phyloP scores from a whole-genome alignment of 2,329 filamentous ascomycete genomes.

The Nigrograna mackinnonii region DNA sequence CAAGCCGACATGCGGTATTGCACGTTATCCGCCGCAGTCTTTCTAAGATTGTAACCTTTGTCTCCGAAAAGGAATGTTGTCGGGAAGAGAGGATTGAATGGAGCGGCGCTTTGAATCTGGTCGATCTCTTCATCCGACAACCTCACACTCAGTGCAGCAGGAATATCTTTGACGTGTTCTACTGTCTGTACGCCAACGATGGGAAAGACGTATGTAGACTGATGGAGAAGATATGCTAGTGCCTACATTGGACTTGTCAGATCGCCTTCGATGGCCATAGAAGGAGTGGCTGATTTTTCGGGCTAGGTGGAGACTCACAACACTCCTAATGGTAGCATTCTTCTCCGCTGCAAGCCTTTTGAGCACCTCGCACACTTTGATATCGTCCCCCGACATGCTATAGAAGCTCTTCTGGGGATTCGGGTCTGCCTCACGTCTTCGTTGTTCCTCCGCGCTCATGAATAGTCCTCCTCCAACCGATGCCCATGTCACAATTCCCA shows the following conservation, averaged over 20 bases:
- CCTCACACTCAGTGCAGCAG: conserved; percentile 65
- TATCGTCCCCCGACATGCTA: background rate
- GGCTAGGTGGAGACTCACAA: background rate
- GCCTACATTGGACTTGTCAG: conserved; percentile 3
- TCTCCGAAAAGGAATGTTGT: background rate
- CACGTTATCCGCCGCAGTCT: background rate
- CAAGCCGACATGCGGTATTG: background rate
- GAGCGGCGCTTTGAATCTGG: conserved; percentile 60
- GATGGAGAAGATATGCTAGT: conserved; percentile 17
- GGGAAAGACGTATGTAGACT: conserved; percentile 70
- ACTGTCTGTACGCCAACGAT: conserved; percentile 71
- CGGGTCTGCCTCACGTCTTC: conserved; percentile 20
- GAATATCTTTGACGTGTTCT: conserved; percentile 70
- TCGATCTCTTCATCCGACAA: conserved; percentile 65
- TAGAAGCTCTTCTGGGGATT: background rate
- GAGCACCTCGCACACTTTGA: background rate
- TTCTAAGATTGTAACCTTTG: background rate
- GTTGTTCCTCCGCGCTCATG: conserved; percentile 37
- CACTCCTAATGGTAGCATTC: background rate
- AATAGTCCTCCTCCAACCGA: conserved; percentile 43
- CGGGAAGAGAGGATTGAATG: background rate
- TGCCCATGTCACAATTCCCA: conserved; percentile 58
- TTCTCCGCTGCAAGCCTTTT: background rate
- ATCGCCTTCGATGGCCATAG: conserved; percentile 38
- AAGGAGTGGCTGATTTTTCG: background rate